These are phyloP conservation scores for Vanrija sp. DNA, from an alignment of 1,284 basidiomycete genomes.

Conservation along the genomic window DNA sequence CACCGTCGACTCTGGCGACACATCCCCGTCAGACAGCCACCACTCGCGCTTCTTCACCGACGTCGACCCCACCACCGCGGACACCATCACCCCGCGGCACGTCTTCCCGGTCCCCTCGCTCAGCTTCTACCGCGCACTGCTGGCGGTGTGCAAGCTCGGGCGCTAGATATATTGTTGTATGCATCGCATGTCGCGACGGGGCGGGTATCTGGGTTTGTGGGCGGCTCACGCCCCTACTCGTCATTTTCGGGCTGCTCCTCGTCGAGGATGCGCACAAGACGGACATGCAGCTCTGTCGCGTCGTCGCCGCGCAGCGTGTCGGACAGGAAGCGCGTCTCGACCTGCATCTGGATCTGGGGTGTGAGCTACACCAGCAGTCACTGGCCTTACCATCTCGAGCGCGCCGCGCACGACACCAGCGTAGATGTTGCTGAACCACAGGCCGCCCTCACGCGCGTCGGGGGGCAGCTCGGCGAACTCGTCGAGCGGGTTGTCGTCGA, in stretches of 20 bases:
- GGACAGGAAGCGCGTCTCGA: conserved; percentile 82
- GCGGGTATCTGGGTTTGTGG: neutral
- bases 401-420: conserved; percentile 91
- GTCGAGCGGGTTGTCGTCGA: conserved; percentile 94
- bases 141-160: too few species aligned
- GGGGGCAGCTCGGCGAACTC: conserved; percentile 97
- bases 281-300: conserved; percentile 87
- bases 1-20: too few species aligned
- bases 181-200: neutral
- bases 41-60: conserved; percentile 18
- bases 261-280: conserved; percentile 84
- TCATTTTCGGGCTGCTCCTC: conserved; percentile 65
- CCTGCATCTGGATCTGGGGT: conserved; percentile 88
- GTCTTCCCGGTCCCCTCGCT: too few species aligned
- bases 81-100: too few species aligned
- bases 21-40: too few species aligned
- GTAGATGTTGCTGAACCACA: conserved; percentile 95
- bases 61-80: conserved; percentile 5
- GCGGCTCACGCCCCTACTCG: conserved; percentile 30
- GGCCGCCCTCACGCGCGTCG: conserved; percentile 77
- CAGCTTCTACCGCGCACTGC: too few species aligned
- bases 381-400: conserved; percentile 78
- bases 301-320: conserved; percentile 92
- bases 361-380: conserved; percentile 13
- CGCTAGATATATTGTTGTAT: conserved; percentile 14